Percentiles rank a stretch among this genome's conserved stretches.
phyloP scores from a whole-genome alignment of 192 early-diverging fungal species.

The Dissophora globulifera region DNA sequence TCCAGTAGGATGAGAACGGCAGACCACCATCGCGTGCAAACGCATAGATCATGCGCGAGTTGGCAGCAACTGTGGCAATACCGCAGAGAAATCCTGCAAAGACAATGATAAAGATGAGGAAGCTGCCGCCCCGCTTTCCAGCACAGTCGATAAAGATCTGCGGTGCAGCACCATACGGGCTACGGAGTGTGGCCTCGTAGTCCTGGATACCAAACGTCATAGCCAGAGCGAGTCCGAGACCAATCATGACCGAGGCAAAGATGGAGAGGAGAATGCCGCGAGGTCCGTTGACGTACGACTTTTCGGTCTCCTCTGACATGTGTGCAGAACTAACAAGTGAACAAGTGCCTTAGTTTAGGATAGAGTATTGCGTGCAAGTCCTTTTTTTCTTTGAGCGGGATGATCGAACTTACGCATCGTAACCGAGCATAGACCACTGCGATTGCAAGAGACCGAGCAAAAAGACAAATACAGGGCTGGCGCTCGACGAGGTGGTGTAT shows the following conservation, averaged over 20 bases:
- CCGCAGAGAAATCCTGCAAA: conserved; percentile 59
- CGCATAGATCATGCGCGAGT: conserved; percentile 61
- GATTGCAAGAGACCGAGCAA: conserved; percentile 55
- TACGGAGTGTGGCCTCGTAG: conserved; percentile 40
- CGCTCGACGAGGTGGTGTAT: conserved; percentile 30
- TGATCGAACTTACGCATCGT: conserved; percentile 39
- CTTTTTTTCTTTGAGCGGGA: not conserved
- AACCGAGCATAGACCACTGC: conserved; percentile 50
- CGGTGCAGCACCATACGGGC: conserved; percentile 33
- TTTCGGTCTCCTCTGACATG: conserved; percentile 55
- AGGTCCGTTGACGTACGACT: conserved; percentile 52
- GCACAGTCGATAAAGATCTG: conserved; percentile 60
- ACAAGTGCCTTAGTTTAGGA: too few relatives aligned
- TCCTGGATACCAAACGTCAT: conserved; percentile 55
- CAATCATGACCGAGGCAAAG: conserved; percentile 47
- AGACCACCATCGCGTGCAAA: conserved; percentile 61
- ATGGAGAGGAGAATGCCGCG: conserved; percentile 52
- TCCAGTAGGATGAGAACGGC: conserved; percentile 45
- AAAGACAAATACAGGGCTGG: conserved; percentile 50
- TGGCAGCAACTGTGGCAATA: conserved; percentile 54
- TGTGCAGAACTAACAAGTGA: conserved; percentile 37
- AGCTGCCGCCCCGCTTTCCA: conserved; percentile 45
- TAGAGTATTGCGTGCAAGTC: too few relatives aligned
- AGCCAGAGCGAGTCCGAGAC: conserved; percentile 51
- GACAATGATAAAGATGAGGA: conserved; percentile 56